Evolutionary conservation across 192 early-diverging fungal genomes (phyloP), one percentile per base, ranked within the genome.

Genomic region (Mortierella antarctica): DNA sequence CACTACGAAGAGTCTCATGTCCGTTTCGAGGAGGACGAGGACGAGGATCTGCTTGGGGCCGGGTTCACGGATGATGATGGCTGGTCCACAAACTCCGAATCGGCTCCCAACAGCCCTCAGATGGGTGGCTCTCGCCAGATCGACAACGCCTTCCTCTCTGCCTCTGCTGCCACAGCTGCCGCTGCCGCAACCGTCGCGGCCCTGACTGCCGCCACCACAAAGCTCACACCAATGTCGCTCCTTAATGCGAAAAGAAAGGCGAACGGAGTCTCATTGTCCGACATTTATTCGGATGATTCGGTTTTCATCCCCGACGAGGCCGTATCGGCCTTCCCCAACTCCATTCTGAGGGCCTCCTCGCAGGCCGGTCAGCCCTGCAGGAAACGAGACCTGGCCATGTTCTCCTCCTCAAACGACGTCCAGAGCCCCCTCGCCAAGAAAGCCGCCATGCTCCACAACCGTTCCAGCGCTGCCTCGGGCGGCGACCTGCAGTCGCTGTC

Each of bases 1-100:
- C 97, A 99, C 85, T 97, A 96, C 78, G 97, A 99, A 86, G 97
- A 99, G 75, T 90, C 89, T 74, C 97, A 98, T 70, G 95, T 96
- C 31, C 90, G 90, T 44, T 89, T 96, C 52, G 96, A 96, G 81
- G 91, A 93, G 12, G 77, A 72, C 10, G 64, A 72, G 23, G 65
- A 80, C 6, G 77, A 72, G 15, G 70, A 80, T 48, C 31, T 65
- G 18, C n/a, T 72, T 49, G 48, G 21, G 15, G 46, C 23, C 13
- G 76, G 69, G 17, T 80, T 72, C 49, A 72, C 65, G 39, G 77
- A 80, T 64, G 77, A 80, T n/a, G 77, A 80, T 63, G 77, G 59
- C 62, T 80, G 77, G 77, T 80, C 77, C 62, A 72, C 77, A 1
- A 56, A 72, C 46, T 80, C 77, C 18, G 77, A 80, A 11, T 80